These are phyloP conservation scores for Talaromyces funiculosus DNA, from an alignment of 2,329 filamentous ascomycete species.

Conservation along the genomic window DNA sequence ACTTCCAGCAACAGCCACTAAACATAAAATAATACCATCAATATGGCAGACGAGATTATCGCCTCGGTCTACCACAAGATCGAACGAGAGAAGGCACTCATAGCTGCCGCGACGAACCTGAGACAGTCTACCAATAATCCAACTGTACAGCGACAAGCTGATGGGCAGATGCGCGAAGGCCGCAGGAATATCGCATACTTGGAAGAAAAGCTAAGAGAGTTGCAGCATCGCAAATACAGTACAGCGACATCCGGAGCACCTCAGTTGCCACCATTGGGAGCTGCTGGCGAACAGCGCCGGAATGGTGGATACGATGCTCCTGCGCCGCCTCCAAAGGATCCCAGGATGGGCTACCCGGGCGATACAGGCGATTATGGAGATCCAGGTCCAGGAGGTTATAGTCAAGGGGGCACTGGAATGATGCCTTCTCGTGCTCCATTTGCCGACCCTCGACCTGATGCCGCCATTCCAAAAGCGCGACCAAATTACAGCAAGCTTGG, in stretches of 20 bases:
- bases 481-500: slow-evolving; percentile 96
- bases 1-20: neutral
- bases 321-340: slow-evolving; percentile 69
- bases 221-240: slow-evolving; percentile 65
- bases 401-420: slow-evolving; percentile 60
- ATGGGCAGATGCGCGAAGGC: slow-evolving; percentile 90
- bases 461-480: slow-evolving; percentile 64
- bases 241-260: slow-evolving; percentile 43
- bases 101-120: slow-evolving; percentile 92
- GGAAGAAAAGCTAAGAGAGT: slow-evolving; percentile 81
- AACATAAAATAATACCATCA: slow-evolving; percentile 22
- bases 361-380: slow-evolving; percentile 62
- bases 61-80: slow-evolving; percentile 93
- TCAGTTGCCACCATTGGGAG: slow-evolving; percentile 8
- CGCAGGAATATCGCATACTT: slow-evolving; percentile 92
- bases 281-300: slow-evolving; percentile 41
- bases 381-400: slow-evolving; percentile 48
- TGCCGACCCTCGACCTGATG: slow-evolving; percentile 63
- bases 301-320: slow-evolving; percentile 45
- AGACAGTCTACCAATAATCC: slow-evolving; percentile 93
- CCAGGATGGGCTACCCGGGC: slow-evolving; percentile 34
- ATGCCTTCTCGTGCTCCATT: slow-evolving; percentile 80
- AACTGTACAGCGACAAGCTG: slow-evolving; percentile 79
- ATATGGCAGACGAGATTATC: slow-evolving; percentile 57
- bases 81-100: slow-evolving; percentile 90